phyloP scores from a whole-genome alignment of 2,329 filamentous ascomycete species.

The Beauveria pseudobassiana region DNA sequence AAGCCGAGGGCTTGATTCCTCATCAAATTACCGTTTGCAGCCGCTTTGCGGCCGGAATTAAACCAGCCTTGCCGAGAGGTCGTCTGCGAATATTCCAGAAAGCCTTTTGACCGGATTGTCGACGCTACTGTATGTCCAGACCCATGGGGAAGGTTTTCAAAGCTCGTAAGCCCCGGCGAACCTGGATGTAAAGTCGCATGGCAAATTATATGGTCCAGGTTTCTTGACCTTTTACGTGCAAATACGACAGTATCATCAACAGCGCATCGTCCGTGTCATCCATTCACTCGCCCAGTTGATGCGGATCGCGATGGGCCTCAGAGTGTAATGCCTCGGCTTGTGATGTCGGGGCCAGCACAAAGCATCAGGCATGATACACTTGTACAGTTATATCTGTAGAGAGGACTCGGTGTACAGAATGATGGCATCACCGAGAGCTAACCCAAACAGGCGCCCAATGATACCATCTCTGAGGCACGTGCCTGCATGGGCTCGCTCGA shows the following conservation, averaged over 20 bases:
- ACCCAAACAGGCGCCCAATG: constrained; percentile 38
- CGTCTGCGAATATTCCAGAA: constrained; percentile 30
- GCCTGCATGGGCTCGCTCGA: neutral
- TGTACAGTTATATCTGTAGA: constrained; percentile 25
- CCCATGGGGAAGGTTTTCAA: constrained; percentile 41
- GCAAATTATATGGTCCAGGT: constrained; percentile 36
- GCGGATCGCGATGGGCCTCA: constrained; percentile 38
- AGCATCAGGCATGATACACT: constrained; percentile 31
- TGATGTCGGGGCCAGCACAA: constrained; percentile 30
- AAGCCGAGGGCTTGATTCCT: constrained; percentile 43
- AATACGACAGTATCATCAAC: constrained; percentile 39
- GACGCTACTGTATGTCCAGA: constrained; percentile 39
- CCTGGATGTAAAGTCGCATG: constrained; percentile 37
- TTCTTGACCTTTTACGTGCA: constrained; percentile 32
- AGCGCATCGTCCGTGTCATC: constrained; percentile 49
- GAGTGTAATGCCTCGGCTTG: constrained; percentile 32
- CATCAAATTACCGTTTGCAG: constrained; percentile 47
- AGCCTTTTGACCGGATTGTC: constrained; percentile 33
- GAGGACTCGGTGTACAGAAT: constrained; percentile 49
- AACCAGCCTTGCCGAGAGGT: constrained; percentile 35
- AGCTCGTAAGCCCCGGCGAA: constrained; percentile 36
- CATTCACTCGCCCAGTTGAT: constrained; percentile 39
- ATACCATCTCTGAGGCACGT: neutral
- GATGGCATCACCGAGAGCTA: constrained; percentile 46
- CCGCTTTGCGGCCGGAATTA: constrained; percentile 28